Percentiles rank a stretch among this genome's conserved stretches.
phyloP scores from a whole-genome alignment of 2,329 filamentous ascomycete genomes.

The Talaromyces albobiverticillius region DNA sequence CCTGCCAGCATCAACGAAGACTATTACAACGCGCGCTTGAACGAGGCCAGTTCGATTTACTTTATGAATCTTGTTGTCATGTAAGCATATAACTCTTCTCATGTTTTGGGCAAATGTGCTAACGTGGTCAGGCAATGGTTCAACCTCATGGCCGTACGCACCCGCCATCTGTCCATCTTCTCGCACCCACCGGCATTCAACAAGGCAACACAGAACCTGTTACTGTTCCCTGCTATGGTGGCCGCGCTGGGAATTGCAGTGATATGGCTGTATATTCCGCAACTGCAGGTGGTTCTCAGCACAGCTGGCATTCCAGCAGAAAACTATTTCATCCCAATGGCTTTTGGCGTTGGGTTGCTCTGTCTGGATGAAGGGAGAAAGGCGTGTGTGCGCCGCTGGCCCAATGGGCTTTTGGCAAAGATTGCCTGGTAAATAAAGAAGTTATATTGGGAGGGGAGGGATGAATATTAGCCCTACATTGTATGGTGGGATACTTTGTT shows the following conservation, averaged over 20 bases:
- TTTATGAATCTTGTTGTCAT: conserved; percentile 78
- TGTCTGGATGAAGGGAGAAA: conserved; percentile 68
- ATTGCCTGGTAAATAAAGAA: conserved; percentile 66
- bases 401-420: conserved; percentile 55
- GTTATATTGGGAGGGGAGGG: too few relatives aligned
- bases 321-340: conserved; percentile 72
- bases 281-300: conserved; percentile 58
- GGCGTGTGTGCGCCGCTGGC: conserved; percentile 58
- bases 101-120: too few relatives aligned
- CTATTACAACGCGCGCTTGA: conserved; percentile 55
- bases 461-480: too few relatives aligned
- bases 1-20: conserved; percentile 53
- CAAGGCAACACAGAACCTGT: conserved; percentile 62
- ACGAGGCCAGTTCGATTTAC: conserved; percentile 70
- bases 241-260: conserved; percentile 69
- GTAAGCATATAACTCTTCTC: conserved; percentile 42
- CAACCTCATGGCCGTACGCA: conserved; percentile 68
- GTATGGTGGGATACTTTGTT: too few relatives aligned
- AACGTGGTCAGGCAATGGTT: conserved; percentile 71
- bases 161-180: conserved; percentile 63
- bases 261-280: conserved; percentile 64
- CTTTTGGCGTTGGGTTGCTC: conserved; percentile 65
- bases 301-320: conserved; percentile 66
- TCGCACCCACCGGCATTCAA: conserved; percentile 69
- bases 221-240: conserved; percentile 66